Evolutionary conservation across 352 stramenopile species (phyloP).

Genomic region (Phytophthora tentaculata): DNA sequence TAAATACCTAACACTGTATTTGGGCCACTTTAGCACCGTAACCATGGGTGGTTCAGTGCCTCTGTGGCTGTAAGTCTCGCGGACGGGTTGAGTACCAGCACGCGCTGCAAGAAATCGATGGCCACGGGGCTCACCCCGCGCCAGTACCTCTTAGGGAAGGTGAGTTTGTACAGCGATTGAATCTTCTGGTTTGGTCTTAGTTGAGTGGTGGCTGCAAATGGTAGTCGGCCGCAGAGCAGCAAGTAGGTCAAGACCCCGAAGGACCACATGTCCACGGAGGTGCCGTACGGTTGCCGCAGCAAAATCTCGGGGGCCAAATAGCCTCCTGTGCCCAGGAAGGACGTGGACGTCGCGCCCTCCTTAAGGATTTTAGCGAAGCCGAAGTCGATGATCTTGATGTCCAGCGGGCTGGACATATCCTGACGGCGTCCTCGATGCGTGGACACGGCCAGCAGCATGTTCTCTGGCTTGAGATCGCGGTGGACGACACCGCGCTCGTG

Average conservation of each 20-base stretch:
- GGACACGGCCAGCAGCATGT: slow-evolving; percentile 63
- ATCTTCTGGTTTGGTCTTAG: slow-evolving; percentile 69
- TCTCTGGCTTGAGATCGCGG: slow-evolving; percentile 80
- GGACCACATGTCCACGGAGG: slow-evolving; percentile 97
- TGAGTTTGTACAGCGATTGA: slow-evolving; percentile 66
- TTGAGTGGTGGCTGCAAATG: slow-evolving; percentile 67
- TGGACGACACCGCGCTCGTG: slow-evolving; percentile 74
- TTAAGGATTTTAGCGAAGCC: slow-evolving; percentile 94
- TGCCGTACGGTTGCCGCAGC: slow-evolving; percentile 94
- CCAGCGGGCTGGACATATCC: slow-evolving; percentile 24
- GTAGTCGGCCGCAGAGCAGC: slow-evolving; percentile 94
- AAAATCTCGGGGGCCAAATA: slow-evolving; percentile 99
- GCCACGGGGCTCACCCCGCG: slow-evolving; percentile 59
- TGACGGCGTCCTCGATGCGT: slow-evolving; percentile 23
- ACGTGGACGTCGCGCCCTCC: slow-evolving; percentile 57
- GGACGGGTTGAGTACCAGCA: slow-evolving; percentile 68
- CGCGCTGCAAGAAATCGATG: slow-evolving; percentile 61
- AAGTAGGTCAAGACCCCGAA: slow-evolving; percentile 97
- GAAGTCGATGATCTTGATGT: slow-evolving; percentile 99
- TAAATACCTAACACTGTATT: slow-evolving; percentile 41
- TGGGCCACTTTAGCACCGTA: slow-evolving; percentile 31
- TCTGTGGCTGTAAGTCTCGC: slow-evolving; percentile 56
- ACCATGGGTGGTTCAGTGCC: slow-evolving; percentile 63
- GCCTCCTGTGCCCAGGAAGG: slow-evolving; percentile 85
- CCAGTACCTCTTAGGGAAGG: slow-evolving; percentile 83